phyloP scores from a whole-genome alignment of 495 filamentous ascomycete species.

The Parmelia sp. region DNA sequence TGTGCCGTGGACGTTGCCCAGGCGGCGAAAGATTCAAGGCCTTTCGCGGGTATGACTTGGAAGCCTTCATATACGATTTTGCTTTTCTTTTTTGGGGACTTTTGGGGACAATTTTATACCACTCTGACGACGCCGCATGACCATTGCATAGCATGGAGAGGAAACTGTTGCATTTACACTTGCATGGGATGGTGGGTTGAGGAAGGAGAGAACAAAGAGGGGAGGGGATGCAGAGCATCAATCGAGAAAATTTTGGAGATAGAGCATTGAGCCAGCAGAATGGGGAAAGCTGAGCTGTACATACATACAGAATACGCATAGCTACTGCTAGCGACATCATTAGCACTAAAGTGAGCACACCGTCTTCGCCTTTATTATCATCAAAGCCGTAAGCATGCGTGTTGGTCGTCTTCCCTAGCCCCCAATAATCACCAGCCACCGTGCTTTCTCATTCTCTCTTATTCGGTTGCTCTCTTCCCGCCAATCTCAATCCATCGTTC shows the following conservation, averaged over 20 bases:
- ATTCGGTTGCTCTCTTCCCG: no score
- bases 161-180: not conserved
- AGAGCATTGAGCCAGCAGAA: constrained; percentile 2
- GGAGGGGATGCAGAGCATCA: not conserved
- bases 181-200: not conserved
- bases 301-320: not conserved
- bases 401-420: not conserved
- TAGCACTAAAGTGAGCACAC: constrained; percentile 1
- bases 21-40: constrained; percentile 30
- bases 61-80: not conserved
- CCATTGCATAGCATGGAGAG: not conserved
- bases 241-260: not conserved
- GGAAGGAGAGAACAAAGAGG: not conserved
- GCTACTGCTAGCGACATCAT: not conserved
- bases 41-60: constrained; percentile 18
- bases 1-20: constrained; percentile 52
- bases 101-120: no score
- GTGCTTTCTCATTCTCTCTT: not conserved
- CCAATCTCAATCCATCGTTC: not conserved
- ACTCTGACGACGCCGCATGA: constrained; percentile 2
- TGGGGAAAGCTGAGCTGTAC: constrained; percentile 2
- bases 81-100: not conserved
- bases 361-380: not conserved
- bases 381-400: not conserved
- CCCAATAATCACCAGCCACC: not conserved